Percentiles rank a stretch among this genome's conserved stretches.
These are phyloP conservation scores for Pulicaria dysenterica DNA, from an alignment of 129 eudicot species.

Conservation along the genomic window DNA sequence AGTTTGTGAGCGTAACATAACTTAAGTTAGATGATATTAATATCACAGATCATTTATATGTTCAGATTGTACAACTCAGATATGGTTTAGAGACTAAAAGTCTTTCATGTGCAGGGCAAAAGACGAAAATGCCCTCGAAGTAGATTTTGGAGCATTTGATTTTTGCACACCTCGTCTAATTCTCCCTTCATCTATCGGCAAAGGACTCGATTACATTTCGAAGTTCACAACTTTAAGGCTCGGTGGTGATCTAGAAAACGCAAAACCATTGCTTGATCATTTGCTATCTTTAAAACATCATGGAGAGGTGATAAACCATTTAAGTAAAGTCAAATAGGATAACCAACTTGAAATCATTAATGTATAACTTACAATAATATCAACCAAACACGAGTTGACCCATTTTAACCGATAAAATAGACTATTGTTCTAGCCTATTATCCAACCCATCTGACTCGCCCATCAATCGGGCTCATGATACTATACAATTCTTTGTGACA, in stretches of 20 bases:
- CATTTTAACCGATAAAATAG: background rate
- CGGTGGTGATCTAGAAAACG: slow-evolving; percentile 51
- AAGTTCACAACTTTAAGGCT: slow-evolving; percentile 66
- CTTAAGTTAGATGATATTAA: background rate
- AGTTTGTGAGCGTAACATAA: background rate
- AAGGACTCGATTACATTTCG: slow-evolving; percentile 64
- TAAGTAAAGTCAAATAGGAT: background rate
- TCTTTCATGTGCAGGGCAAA: slow-evolving; percentile 59
- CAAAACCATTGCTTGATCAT: slow-evolving; percentile 71
- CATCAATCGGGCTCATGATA: too few species aligned
- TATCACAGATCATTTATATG: background rate
- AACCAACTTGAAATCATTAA: background rate
- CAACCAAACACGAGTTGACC: background rate
- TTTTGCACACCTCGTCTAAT: slow-evolving; percentile 49
- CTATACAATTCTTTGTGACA: background rate
- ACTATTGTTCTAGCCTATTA: background rate
- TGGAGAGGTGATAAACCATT: slow-evolving; percentile 58
- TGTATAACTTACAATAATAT: background rate
- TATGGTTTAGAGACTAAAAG: slow-evolving; percentile 3
- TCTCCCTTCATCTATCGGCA: slow-evolving; percentile 81
- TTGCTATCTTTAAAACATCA: slow-evolving; percentile 64
- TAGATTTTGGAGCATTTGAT: slow-evolving; percentile 87
- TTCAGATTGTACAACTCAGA: background rate
- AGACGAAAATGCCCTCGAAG: slow-evolving; percentile 73
- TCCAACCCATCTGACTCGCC: too few species aligned